A percentile compares a stretch with the other conserved stretches of the same genome.
Conservation (phyloP, 129 eudicot species). For the carrot (Daucus carota) region DNA sequence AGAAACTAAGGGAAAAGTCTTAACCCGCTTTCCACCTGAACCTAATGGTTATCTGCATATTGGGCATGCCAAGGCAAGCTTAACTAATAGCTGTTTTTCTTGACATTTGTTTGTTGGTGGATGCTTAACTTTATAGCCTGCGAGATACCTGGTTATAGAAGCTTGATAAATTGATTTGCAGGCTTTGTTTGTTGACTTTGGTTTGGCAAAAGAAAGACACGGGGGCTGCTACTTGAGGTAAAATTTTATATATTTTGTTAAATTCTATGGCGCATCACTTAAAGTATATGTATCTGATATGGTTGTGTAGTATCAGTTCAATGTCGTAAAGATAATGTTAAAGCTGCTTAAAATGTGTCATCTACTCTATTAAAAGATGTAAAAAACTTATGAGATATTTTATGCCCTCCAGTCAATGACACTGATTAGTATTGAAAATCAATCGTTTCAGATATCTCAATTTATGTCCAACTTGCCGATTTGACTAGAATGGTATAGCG, state of each 20-base stretch:
- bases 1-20: constrained; percentile 68
- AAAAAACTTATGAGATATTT: too few relatives aligned
- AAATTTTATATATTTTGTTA: not conserved
- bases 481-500: not conserved
- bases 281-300: not conserved
- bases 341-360: not conserved
- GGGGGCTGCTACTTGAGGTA: constrained; percentile 92
- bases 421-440: not conserved
- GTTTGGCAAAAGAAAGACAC: constrained; percentile 86
- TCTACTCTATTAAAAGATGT: not conserved
- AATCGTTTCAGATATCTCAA: not conserved
- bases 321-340: not conserved
- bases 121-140: not conserved
- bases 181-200: constrained; percentile 99
- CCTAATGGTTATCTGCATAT: constrained; percentile 96
- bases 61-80: constrained; percentile 88
- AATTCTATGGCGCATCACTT: not conserved
- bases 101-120: constrained; percentile 1
- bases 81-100: not conserved
- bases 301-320: not conserved
- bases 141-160: constrained; percentile 10
- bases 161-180: constrained; percentile 21
- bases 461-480: not conserved
- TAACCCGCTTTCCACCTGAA: constrained; percentile 97
- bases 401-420: not conserved